phyloP scores from a whole-genome alignment of 1,284 basidiomycete genomes.

The Tilletia setariae region DNA sequence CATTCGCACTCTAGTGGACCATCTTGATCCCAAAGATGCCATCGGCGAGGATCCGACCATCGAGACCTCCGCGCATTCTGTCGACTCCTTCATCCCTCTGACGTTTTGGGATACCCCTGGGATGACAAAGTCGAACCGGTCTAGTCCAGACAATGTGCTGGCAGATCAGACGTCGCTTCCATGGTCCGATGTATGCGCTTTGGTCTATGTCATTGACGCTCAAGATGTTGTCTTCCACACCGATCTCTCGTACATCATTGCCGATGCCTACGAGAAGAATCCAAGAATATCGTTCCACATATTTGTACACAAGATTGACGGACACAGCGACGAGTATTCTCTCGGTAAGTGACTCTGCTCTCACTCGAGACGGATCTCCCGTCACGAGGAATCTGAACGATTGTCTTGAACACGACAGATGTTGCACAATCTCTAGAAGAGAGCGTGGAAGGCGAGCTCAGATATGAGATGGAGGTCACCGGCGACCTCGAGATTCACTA shows the following conservation, averaged over 20 bases:
- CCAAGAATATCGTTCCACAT: constrained; percentile 80
- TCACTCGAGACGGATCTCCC: too few relatives aligned
- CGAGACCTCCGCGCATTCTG: neutral
- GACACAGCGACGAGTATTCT: constrained; percentile 84
- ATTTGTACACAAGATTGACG: constrained; percentile 95
- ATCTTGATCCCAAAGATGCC: constrained; percentile 12
- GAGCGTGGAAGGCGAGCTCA: constrained; percentile 59
- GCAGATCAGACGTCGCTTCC: neutral
- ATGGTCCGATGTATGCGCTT: constrained; percentile 7
- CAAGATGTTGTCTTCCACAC: neutral
- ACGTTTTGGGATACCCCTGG: constrained; percentile 12
- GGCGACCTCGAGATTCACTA: constrained; percentile 60
- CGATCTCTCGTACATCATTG: constrained; percentile 36
- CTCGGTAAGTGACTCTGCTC: constrained; percentile 61
- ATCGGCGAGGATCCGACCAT: neutral
- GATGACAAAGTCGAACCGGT: neutral
- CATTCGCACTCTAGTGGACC: constrained; percentile 7
- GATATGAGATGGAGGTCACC: neutral
- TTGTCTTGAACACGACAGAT: constrained; percentile 19
- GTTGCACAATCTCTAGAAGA: constrained; percentile 64
- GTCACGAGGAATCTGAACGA: neutral
- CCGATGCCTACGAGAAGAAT: constrained; percentile 65
- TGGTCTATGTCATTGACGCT: constrained; percentile 8
- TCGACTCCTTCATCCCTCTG: constrained; percentile 11
- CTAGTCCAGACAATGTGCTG: neutral